These are phyloP conservation scores for Tephrocybe rancida DNA, from an alignment of 768 basidiomycete genomes.

Conservation along the genomic window DNA sequence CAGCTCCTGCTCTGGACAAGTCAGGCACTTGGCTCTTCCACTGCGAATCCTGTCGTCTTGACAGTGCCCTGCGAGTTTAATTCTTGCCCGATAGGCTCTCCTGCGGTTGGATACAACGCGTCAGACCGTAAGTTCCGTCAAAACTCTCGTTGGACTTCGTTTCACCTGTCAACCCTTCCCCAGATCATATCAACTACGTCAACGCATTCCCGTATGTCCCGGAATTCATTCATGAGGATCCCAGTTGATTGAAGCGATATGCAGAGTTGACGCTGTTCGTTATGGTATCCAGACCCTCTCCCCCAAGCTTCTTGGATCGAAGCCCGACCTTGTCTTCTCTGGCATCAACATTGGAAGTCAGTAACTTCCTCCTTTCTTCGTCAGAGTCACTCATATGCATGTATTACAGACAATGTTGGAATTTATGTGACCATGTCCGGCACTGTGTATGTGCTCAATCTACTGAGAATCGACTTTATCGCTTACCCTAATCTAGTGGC, in stretches of 20 bases:
- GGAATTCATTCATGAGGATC: not conserved
- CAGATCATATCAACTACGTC: constrained; percentile 44
- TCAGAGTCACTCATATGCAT: not conserved
- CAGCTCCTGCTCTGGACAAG: constrained; percentile 41
- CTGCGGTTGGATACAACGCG: constrained; percentile 41
- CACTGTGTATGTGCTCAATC: constrained; percentile 36
- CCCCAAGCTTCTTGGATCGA: constrained; percentile 31
- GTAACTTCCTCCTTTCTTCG: not conserved
- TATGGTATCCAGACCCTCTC: constrained; percentile 40
- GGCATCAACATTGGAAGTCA: constrained; percentile 37
- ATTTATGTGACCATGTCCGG: constrained; percentile 36
- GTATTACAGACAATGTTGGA: constrained; percentile 35
- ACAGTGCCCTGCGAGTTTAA: constrained; percentile 41
- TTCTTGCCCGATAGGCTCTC: constrained; percentile 41
- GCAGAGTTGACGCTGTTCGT: constrained; percentile 36
- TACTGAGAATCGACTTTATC: not conserved
- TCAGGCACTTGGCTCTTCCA: constrained; percentile 44
- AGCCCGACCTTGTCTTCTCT: constrained; percentile 38
- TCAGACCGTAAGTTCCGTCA: constrained; percentile 32
- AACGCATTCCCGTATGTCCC: constrained; percentile 40
- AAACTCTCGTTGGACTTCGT: not conserved
- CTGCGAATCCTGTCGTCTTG: constrained; percentile 30
- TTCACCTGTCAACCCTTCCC: not conserved
- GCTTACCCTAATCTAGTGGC: constrained; percentile 31
- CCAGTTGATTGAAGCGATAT: not conserved